Evolutionary conservation across 768 basidiomycete species (phyloP).

Genomic region (Russula emetica): DNA sequence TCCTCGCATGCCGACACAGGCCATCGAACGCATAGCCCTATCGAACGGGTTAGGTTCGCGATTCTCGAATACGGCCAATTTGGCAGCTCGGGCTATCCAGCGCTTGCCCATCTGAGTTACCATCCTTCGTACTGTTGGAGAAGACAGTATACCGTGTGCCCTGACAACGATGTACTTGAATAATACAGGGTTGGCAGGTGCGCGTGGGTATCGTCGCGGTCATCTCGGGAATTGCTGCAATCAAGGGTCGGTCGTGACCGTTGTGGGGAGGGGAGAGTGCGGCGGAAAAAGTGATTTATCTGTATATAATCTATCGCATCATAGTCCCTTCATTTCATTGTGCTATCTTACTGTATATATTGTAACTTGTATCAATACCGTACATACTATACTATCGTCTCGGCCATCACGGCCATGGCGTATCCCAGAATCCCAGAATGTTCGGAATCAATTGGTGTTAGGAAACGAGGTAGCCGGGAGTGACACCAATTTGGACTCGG

Average conservation of each 20-base stretch:
- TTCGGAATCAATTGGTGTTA: background rate
- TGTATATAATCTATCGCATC: background rate
- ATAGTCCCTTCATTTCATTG: too few relatives aligned
- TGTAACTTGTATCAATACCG: background rate
- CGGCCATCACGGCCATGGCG: background rate
- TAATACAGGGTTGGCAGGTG: background rate
- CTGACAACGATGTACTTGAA: background rate
- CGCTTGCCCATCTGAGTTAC: background rate
- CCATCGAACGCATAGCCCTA: conserved; percentile 7
- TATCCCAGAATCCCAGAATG: background rate
- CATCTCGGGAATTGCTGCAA: too few relatives aligned
- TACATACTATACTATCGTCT: background rate
- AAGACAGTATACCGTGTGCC: background rate
- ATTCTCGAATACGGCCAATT: conserved; percentile 7
- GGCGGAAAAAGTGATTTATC: background rate
- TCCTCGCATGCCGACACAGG: background rate
- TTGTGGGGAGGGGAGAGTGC: too few relatives aligned
- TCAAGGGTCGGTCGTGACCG: too few relatives aligned
- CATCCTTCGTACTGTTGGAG: too few relatives aligned
- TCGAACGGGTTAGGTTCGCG: conserved; percentile 13
- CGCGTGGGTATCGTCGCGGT: background rate
- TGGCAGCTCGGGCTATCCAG: conserved; percentile 10
- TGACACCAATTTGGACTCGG: too few relatives aligned
- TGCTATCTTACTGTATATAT: background rate
- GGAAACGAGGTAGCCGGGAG: too few relatives aligned